Conservation (phyloP, 2,329 filamentous ascomycete genomes). For the Endothia cerciana region DNA sequence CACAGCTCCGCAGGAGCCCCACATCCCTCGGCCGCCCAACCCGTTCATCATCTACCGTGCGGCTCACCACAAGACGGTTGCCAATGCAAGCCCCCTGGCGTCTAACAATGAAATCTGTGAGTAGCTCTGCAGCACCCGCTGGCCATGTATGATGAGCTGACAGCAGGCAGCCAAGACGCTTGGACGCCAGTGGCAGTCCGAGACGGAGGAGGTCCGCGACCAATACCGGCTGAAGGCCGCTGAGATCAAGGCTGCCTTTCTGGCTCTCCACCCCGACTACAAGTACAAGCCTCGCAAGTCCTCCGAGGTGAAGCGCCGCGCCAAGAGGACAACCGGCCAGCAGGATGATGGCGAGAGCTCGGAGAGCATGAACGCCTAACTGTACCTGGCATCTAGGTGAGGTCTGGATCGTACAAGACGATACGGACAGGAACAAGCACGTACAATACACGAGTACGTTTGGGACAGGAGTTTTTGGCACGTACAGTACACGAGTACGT, state of each 20-base stretch:
- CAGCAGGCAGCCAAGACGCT: constrained; percentile 40
- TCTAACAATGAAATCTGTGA: constrained; percentile 50
- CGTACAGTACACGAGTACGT: too few species aligned
- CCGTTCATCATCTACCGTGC: constrained; percentile 49
- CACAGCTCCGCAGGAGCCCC: constrained; percentile 28
- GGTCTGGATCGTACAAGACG: too few species aligned
- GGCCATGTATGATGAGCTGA: constrained; percentile 32
- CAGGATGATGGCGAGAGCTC: too few species aligned
- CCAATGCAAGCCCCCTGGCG: constrained; percentile 40
- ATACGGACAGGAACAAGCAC: too few species aligned
- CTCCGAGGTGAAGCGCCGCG: constrained; percentile 25
- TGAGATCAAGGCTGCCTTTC: constrained; percentile 38
- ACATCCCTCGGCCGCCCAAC: constrained; percentile 43
- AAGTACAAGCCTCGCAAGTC: constrained; percentile 44
- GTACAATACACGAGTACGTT: too few species aligned
- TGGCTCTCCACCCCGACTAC: constrained; percentile 42
- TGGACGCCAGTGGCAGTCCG: constrained; percentile 43
- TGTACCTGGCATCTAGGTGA: too few species aligned
- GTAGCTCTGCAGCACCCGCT: too few species aligned
- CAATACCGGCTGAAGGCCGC: constrained; percentile 40
- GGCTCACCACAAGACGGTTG: constrained; percentile 42
- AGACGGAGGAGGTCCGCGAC: constrained; percentile 37
- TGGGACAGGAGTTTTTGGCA: too few species aligned
- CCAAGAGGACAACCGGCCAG: constrained; percentile 8
- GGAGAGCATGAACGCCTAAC: too few species aligned